Evolutionary conservation across 495 filamentous ascomycete genomes (phyloP), one percentile per base, ranked within the genome.

Genomic region (Aspergillus sparsus): DNA sequence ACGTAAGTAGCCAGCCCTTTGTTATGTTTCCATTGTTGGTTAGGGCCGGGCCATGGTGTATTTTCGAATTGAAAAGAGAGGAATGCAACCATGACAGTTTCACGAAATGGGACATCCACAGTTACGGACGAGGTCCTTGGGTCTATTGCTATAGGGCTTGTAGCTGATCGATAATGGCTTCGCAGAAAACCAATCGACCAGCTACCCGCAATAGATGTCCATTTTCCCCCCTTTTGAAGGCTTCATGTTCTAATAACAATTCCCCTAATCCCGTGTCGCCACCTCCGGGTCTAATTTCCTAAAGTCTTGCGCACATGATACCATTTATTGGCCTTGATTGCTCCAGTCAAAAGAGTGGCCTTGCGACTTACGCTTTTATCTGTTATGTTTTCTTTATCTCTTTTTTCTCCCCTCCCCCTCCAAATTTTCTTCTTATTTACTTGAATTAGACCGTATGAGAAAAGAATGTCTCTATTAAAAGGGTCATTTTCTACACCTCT

Each of bases 1-100:
- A 79, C 85, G 89, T 87, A 80, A 87, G 74, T 77, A 67, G 67
- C 72, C 77, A 72, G 68, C 55, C 73, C 71, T 74, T 64, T 58
- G 59, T 68, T 64, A 58, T 66, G 49, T 70, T 68, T 70, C 59
- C 61, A 59, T 62, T 65, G 49, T 62, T 67, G 27, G 47, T 36
- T 39, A 60, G 65, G 64, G 62, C 62, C 63, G 57, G 53, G 62
- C 57, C 57, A 66, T 61, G 61, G 60, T 41, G 50, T 37, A 44
- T 41, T 41, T 56, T 42, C 41, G 47, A 56, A 56, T 32, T n/a
- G 21, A 27, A 58, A 56, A 47, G 45, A 46, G 37, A 49, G 54
- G 71, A 65, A 62, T 55, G 67, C 58, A 62, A 53, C 13, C 62
- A 59, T 21, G 34, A 44, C 36, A 41, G 7, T 49, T 41, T 56